Conservation (phyloP, 78 protist species). For the Pelomyxa schiedti region DNA sequence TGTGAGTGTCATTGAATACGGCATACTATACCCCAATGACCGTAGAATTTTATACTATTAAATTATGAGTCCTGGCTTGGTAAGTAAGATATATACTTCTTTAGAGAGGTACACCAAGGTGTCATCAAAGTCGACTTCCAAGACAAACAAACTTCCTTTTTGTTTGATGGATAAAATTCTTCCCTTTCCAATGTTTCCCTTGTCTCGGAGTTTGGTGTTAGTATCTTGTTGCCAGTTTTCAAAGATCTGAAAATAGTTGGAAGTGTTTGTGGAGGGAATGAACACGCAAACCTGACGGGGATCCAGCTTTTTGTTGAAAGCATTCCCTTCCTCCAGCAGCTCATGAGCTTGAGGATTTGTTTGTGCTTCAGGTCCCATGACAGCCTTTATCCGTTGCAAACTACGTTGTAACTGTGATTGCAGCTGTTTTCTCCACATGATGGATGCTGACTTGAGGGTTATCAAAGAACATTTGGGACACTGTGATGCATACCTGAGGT, state of each 20-base stretch:
- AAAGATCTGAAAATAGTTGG: constrained; percentile 46
- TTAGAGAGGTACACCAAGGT: constrained; percentile 55
- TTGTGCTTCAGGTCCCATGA: constrained; percentile 82
- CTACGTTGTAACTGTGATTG: constrained; percentile 75
- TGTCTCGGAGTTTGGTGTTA: constrained; percentile 17
- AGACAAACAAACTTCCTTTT: constrained; percentile 15
- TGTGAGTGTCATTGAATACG: constrained; percentile 19
- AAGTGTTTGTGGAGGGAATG: constrained; percentile 14
- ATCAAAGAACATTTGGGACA: too few relatives aligned
- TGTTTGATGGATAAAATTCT: constrained; percentile 46
- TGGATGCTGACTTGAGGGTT: constrained; percentile 22
- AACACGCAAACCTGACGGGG: constrained; percentile 25
- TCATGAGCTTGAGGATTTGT: constrained; percentile 65
- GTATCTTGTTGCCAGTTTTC: constrained; percentile 57
- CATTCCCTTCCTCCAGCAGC: constrained; percentile 43
- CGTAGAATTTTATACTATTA: constrained; percentile 55
- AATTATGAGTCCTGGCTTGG: background rate
- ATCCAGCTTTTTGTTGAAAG: constrained; percentile 52
- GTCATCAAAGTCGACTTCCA: constrained; percentile 69
- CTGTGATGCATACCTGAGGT: too few relatives aligned
- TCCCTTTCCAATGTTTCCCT: too few relatives aligned
- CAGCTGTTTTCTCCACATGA: constrained; percentile 83
- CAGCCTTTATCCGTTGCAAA: constrained; percentile 73
- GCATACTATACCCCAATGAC: constrained; percentile 58
- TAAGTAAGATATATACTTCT: constrained; percentile 16